Base-by-base conservation (phyloP, 768 basidiomycete species). In the Suillus hirtellus region DNA sequence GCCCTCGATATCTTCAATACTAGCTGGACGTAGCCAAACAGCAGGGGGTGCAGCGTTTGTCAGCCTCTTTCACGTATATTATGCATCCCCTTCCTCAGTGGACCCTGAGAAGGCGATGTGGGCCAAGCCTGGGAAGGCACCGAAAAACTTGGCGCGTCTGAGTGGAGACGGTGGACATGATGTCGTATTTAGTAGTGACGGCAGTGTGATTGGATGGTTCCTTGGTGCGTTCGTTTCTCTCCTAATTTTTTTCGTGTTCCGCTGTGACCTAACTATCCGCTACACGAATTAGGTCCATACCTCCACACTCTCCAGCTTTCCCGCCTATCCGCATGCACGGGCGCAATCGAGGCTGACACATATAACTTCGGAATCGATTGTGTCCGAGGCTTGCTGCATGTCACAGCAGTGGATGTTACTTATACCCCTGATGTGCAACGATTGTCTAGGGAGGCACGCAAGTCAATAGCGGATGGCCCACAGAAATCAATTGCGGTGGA, bases 161-260 rank as follows among this genome's bases (percentile, higher is more conserved):
- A 90, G 89, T 68, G 68, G 89, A 66, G 89, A 91, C 71, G 90
- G 90, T 19, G 90, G 89, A 1, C 90, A 92, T 67, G 87, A 88
- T 69, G 71, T 91, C 43, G 80, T 84, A 2, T 87, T 84, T 77
- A 88, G 84, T 40, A 69, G 81, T 12, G 86, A 90, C 70, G 89
- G 90, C 19, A 83, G 80, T 60, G 85, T 77, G 38, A 61, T 91
- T 40, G 89, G 89, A 65, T 92, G 90, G 90, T 83, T 92, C 73
- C 79, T 92, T 37, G 90, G 90, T 89, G 70, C 52, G 79, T 62
- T 27, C 59, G 31, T 65, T 47, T 12, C 43, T 34, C 38, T 19
- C 49, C n/a, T 27, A 47, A 14, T 56, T 63, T 35, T 35, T 9
- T n/a, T 47, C 17, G 2, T 35, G 19, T 59, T 43, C 0, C 27